These are phyloP conservation scores for Rhododendron ferrugineum DNA, from an alignment of 148 eudicot genomes.

Conservation along the genomic window DNA sequence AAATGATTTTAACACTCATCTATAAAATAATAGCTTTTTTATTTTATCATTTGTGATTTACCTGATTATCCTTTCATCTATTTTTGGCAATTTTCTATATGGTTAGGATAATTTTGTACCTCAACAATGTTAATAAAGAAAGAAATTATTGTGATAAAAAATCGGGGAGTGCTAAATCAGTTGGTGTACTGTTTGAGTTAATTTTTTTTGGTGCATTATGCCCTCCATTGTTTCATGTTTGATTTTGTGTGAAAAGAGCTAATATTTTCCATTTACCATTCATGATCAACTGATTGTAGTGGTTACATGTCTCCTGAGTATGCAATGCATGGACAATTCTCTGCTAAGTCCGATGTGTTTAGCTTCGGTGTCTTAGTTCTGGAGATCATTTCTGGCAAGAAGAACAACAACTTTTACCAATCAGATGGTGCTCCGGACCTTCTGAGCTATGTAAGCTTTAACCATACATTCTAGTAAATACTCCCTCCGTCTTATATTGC, in stretches of 20 bases:
- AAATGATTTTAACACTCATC: neutral
- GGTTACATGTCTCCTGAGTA: constrained; percentile 31
- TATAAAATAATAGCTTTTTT: neutral
- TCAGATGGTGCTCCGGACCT: neutral
- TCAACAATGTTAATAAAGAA: neutral
- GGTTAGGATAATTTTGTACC: neutral
- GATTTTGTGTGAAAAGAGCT: neutral
- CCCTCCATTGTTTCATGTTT: neutral
- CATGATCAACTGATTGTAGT: constrained; percentile 3
- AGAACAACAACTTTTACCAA: constrained; percentile 15
- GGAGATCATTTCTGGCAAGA: constrained; percentile 32
- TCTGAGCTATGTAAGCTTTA: constrained; percentile 27
- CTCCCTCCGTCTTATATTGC: neutral
- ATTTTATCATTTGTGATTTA: neutral
- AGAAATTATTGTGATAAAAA: neutral
- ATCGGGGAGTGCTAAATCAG: neutral
- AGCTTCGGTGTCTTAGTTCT: constrained; percentile 49
- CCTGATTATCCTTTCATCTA: neutral
- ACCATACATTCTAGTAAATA: neutral
- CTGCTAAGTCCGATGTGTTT: constrained; percentile 50
- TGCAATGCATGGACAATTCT: constrained; percentile 38
- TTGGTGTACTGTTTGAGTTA: neutral
- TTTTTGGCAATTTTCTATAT: neutral
- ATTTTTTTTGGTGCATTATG: neutral
- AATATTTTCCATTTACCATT: neutral